A percentile compares a stretch with the other conserved stretches of the same genome.
Conservation (phyloP, 352 stramenopile species). For the Globisporangium nagaii region DNA sequence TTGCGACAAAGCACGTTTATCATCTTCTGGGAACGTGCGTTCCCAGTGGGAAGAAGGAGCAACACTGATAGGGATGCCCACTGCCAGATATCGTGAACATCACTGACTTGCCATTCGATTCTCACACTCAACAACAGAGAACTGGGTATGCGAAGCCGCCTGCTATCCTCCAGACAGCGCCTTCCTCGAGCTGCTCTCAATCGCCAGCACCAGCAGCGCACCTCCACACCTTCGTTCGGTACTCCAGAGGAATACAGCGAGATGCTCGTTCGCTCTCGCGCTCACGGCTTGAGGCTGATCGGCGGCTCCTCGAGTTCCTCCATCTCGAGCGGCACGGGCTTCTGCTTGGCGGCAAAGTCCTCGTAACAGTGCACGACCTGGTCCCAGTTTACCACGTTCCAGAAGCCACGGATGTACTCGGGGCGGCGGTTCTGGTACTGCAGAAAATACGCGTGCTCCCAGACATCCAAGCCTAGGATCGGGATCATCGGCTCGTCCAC, state of each 20-base stretch:
- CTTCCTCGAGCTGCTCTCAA: too few species aligned
- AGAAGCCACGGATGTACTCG: slow-evolving; percentile 90
- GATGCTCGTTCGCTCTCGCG: background rate
- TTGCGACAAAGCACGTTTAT: too few species aligned
- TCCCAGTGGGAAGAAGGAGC: too few species aligned
- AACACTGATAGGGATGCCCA: too few species aligned
- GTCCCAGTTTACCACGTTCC: slow-evolving; percentile 88
- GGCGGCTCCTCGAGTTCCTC: slow-evolving; percentile 26
- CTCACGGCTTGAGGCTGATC: slow-evolving; percentile 1
- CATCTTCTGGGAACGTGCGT: too few species aligned
- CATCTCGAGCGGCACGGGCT: slow-evolving; percentile 21
- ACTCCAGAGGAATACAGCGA: too few species aligned
- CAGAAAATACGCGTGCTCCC: slow-evolving; percentile 94
- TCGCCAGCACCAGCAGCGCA: too few species aligned
- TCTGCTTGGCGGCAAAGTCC: slow-evolving; percentile 39
- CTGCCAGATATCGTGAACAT: too few species aligned
- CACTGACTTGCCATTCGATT: too few species aligned
- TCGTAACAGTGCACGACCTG: slow-evolving; percentile 57
- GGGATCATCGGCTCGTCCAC: slow-evolving; percentile 82
- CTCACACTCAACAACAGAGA: background rate
- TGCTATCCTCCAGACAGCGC: too few species aligned
- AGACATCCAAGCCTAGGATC: slow-evolving; percentile 94
- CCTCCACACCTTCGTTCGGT: background rate
- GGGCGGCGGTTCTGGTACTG: slow-evolving; percentile 89
- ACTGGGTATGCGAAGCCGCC: background rate